Conservation (phyloP, 345 rosid genomes). For the Brassica carinata region DNA sequence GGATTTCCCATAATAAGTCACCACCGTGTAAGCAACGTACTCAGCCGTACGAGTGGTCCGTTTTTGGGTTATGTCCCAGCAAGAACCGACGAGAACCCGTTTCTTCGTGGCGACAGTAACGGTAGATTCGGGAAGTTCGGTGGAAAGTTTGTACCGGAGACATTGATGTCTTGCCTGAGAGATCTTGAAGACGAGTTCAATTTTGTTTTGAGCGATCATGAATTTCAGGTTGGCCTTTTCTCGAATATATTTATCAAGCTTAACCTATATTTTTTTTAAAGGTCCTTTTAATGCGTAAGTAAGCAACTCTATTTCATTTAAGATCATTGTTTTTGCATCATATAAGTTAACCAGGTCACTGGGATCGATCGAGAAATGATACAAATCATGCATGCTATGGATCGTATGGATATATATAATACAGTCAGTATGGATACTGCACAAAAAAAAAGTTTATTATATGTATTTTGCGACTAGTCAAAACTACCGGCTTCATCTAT, state of each 20-base stretch:
- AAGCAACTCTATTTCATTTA: background rate
- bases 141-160: conserved; percentile 81
- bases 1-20: conserved; percentile 9
- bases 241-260: background rate
- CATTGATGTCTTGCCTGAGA: conserved; percentile 50
- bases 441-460: no score
- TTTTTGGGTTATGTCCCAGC: conserved; percentile 14
- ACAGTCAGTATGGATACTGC: background rate
- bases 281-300: no score
- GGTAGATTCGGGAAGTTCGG: conserved; percentile 69
- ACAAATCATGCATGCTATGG: background rate
- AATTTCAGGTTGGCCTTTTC: conserved; percentile 63
- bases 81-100: conserved; percentile 22
- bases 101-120: background rate
- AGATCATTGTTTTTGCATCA: background rate
- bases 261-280: background rate
- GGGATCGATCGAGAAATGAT: background rate
- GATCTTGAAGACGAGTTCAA: conserved; percentile 67
- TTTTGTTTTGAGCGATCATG: conserved; percentile 44
- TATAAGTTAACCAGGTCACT: background rate
- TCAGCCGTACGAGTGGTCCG: background rate
- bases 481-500: no score
- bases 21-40: conserved; percentile 3
- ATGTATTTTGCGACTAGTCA: no score
- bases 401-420: background rate